Evolutionary conservation across 2,329 filamentous ascomycete genomes (phyloP).

Genomic region (Alternaria alternata): DNA sequence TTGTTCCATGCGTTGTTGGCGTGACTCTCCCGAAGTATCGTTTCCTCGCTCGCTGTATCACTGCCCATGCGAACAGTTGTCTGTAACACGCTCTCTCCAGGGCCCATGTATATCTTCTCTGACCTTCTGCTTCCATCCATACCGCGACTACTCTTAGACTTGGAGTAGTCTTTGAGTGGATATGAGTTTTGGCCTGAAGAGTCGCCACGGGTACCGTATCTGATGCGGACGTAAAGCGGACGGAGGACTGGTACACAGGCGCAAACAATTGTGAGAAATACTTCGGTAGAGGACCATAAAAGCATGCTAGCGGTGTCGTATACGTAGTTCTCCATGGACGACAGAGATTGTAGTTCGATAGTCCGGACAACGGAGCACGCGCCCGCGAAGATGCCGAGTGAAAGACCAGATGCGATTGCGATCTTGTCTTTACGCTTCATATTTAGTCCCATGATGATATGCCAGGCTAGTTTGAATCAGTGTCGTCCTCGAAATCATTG

Average conservation of each 20-base stretch:
- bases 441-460: slow-evolving; percentile 43
- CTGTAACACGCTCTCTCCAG: slow-evolving; percentile 25
- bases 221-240: slow-evolving; percentile 52
- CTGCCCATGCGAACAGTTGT: slow-evolving; percentile 32
- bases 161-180: slow-evolving; percentile 30
- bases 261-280: slow-evolving; percentile 60
- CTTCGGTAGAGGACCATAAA: slow-evolving; percentile 47
- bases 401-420: slow-evolving; percentile 42
- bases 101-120: slow-evolving; percentile 30
- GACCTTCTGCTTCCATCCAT: slow-evolving; percentile 10
- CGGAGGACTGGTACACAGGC: slow-evolving; percentile 60
- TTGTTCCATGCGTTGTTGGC: slow-evolving; percentile 7
- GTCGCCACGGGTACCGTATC: slow-evolving; percentile 31
- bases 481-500: not conserved
- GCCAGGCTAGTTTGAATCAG: slow-evolving; percentile 32
- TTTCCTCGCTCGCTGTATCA: slow-evolving; percentile 40
- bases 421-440: slow-evolving; percentile 49
- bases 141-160: slow-evolving; percentile 22
- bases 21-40: slow-evolving; percentile 31
- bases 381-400: slow-evolving; percentile 43
- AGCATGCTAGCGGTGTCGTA: slow-evolving; percentile 44
- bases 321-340: slow-evolving; percentile 40
- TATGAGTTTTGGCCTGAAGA: slow-evolving; percentile 28
- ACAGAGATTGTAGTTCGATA: slow-evolving; percentile 38
- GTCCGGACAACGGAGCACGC: slow-evolving; percentile 45